Percentiles rank a stretch among this genome's conserved stretches.
phyloP scores from a whole-genome alignment of 2,329 filamentous ascomycete genomes.

The Pseudocercospora fuligena region DNA sequence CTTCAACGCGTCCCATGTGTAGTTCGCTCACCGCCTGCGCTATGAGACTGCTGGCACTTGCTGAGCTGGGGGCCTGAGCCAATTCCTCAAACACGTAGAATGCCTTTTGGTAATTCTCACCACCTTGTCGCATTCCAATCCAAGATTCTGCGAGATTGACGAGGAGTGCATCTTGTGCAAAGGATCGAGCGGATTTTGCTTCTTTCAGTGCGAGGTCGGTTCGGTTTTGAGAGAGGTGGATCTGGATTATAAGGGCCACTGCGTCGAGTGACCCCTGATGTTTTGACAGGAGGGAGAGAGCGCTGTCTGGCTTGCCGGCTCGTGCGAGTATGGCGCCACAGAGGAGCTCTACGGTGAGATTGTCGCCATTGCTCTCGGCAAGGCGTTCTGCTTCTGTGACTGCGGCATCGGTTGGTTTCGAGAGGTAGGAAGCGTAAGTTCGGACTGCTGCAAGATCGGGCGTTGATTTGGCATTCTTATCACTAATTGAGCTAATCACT shows the following conservation, averaged over 20 bases:
- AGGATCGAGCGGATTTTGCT: conserved; percentile 81
- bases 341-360: conserved; percentile 78
- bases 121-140: conserved; percentile 89
- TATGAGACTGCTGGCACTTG: conserved; percentile 75
- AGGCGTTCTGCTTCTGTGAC: conserved; percentile 70
- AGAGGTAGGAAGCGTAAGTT: conserved; percentile 70
- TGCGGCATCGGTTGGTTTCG: conserved; percentile 39
- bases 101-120: conserved; percentile 92
- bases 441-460: conserved; percentile 78
- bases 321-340: conserved; percentile 81
- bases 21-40: conserved; percentile 90
- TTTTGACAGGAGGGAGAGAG: conserved; percentile 75
- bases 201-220: conserved; percentile 90
- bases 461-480: conserved; percentile 60
- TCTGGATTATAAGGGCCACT: conserved; percentile 87
- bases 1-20: conserved; percentile 84
- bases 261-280: conserved; percentile 82
- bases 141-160: conserved; percentile 95
- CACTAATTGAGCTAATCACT: conserved; percentile 70
- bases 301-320: conserved; percentile 82
- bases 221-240: conserved; percentile 89
- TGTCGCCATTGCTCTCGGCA: conserved; percentile 68
- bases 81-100: conserved; percentile 99
- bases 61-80: conserved; percentile 81
- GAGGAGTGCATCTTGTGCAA: conserved; percentile 92